These are phyloP conservation scores for Phascolomyces articulosus DNA, from an alignment of 371 early-diverging fungal species.

Conservation along the genomic window DNA sequence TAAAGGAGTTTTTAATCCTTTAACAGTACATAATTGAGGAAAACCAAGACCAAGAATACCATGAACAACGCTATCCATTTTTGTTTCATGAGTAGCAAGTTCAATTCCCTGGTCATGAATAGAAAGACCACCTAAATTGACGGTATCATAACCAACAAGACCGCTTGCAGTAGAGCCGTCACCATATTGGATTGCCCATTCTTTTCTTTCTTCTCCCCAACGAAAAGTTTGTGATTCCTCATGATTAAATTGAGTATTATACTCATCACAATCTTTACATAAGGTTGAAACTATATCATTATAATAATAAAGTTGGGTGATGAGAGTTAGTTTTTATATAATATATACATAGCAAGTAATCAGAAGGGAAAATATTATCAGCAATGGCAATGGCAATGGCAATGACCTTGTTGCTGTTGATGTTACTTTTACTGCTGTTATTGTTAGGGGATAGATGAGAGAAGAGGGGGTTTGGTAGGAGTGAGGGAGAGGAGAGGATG, in stretches of 20 bases:
- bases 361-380: too few species aligned
- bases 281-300: slow-evolving; percentile 17
- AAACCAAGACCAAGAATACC: slow-evolving; percentile 53
- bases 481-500: too few species aligned
- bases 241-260: slow-evolving; percentile 36
- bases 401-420: too few species aligned
- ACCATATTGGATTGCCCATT: slow-evolving; percentile 48
- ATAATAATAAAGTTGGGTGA: neutral
- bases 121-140: slow-evolving; percentile 41
- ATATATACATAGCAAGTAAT: neutral
- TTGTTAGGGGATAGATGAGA: too few species aligned
- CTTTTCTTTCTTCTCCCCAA: slow-evolving; percentile 5
- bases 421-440: too few species aligned
- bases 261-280: slow-evolving; percentile 20
- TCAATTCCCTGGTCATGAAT: slow-evolving; percentile 43
- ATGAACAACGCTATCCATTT: slow-evolving; percentile 32
- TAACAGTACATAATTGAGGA: slow-evolving; percentile 29
- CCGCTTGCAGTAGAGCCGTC: slow-evolving; percentile 48
- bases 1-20: slow-evolving; percentile 36
- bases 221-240: slow-evolving; percentile 42
- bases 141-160: slow-evolving; percentile 39
- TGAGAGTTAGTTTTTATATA: neutral
- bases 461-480: too few species aligned
- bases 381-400: too few species aligned
- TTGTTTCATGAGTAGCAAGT: slow-evolving; percentile 36